Percentiles rank a stretch among this genome's conserved stretches.
These are phyloP conservation scores for Magnusiomyces ingens DNA, from an alignment of 1,139 yeast genomes.

Conservation along the genomic window DNA sequence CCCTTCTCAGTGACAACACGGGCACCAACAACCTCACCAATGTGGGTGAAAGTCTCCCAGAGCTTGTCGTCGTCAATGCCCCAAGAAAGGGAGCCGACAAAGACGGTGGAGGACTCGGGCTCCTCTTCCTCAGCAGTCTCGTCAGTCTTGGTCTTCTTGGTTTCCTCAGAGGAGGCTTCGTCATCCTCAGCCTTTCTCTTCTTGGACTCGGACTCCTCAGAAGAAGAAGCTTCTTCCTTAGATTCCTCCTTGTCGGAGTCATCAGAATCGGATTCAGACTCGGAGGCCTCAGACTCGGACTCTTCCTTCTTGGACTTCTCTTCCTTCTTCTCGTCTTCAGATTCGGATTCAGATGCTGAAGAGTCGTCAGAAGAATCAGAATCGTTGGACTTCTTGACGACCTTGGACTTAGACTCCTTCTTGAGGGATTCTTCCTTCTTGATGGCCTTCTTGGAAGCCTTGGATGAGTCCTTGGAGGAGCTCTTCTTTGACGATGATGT, in stretches of 20 bases:
- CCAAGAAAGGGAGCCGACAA: slow-evolving; percentile 98
- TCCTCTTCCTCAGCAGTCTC: slow-evolving; percentile 26
- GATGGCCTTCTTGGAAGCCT: slow-evolving; percentile 26
- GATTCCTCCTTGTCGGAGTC: slow-evolving; percentile 26
- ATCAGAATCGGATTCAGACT: slow-evolving; percentile 29
- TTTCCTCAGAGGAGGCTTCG: slow-evolving; percentile 21
- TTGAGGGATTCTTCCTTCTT: slow-evolving; percentile 13
- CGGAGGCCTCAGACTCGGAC: slow-evolving; percentile 26
- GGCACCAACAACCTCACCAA: slow-evolving; percentile 78
- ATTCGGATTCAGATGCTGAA: slow-evolving; percentile 8
- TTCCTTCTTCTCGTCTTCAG: slow-evolving; percentile 11
- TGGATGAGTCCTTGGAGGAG: slow-evolving; percentile 17
- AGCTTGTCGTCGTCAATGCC: slow-evolving; percentile 94
- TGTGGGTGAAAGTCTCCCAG: slow-evolving; percentile 71
- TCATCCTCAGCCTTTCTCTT: slow-evolving; percentile 35
- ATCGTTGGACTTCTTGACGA: neutral
- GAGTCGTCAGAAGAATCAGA: slow-evolving; percentile 5
- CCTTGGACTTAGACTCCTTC: slow-evolving; percentile 1
- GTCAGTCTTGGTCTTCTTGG: slow-evolving; percentile 41
- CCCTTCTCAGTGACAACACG: slow-evolving; percentile 92
- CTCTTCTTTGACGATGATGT: slow-evolving; percentile 20
- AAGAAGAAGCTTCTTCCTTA: slow-evolving; percentile 26
- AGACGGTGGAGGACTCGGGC: slow-evolving; percentile 72
- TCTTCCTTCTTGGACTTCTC: slow-evolving; percentile 25
- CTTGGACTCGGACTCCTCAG: slow-evolving; percentile 27